Percentiles rank a stretch among this genome's conserved stretches.
These are phyloP conservation scores for Oldenlandia corymbosa DNA, from an alignment of 257 asterid genomes.

Conservation along the genomic window DNA sequence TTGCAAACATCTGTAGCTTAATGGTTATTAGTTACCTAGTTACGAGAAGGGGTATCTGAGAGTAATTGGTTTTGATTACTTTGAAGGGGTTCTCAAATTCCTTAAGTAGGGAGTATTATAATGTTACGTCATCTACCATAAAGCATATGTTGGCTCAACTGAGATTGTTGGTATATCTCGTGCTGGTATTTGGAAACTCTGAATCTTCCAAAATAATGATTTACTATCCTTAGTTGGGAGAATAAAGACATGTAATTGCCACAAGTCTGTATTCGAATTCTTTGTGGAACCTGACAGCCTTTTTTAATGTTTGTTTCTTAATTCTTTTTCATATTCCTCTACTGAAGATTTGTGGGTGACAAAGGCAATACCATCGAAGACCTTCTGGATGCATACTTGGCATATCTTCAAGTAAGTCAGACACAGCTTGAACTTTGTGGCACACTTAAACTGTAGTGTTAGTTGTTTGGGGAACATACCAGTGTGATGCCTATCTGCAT, in stretches of 20 bases:
- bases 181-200: not conserved
- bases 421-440: constrained; percentile 10
- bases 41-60: not conserved
- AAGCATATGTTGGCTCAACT: not conserved
- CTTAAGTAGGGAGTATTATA: too few species aligned
- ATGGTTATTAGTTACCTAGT: not conserved
- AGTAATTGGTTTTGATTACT: not conserved
- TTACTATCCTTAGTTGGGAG: not conserved
- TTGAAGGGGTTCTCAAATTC: not conserved
- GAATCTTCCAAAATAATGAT: not conserved
- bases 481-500: not conserved
- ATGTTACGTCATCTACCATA: too few species aligned
- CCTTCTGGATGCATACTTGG: constrained; percentile 79
- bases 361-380: constrained; percentile 66
- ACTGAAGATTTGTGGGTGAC: constrained; percentile 51
- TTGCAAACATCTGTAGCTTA: not conserved
- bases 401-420: constrained; percentile 71
- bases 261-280: not conserved
- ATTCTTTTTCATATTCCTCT: constrained; percentile 8
- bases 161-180: not conserved
- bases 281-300: not conserved
- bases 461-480: not conserved
- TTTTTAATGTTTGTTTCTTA: not conserved
- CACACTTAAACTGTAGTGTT: not conserved
- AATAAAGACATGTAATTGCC: not conserved